A percentile compares a stretch with the other conserved stretches of the same genome.
These are phyloP conservation scores for Sisymbrium altissimum DNA, from an alignment of 345 rosid genomes.

Conservation along the genomic window DNA sequence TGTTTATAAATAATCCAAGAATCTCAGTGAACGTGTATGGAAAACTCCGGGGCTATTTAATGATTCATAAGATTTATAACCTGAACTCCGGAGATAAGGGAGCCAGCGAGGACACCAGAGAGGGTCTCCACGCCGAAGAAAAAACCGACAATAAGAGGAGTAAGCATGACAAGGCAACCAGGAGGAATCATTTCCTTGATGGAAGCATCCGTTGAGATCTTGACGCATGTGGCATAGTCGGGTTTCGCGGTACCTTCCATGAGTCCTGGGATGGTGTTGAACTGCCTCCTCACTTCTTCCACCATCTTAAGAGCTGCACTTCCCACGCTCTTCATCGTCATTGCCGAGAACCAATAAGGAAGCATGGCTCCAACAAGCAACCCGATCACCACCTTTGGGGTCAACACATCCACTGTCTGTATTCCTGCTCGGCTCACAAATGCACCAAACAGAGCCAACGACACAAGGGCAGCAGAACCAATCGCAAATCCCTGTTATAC, in stretches of 20 bases:
- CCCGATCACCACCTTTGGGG: slow-evolving; percentile 94
- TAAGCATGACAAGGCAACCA: slow-evolving; percentile 95
- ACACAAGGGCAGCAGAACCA: slow-evolving; percentile 40
- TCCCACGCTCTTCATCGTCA: slow-evolving; percentile 99
- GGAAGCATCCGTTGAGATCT: slow-evolving; percentile 96
- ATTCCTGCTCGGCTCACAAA: slow-evolving; percentile 87
- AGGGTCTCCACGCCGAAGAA: slow-evolving; percentile 90
- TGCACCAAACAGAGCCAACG: slow-evolving; percentile 90
- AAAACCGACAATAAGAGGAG: slow-evolving; percentile 83
- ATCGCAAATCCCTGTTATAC: slow-evolving; percentile 29
- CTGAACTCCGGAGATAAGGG: slow-evolving; percentile 97
- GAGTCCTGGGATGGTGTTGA: slow-evolving; percentile 93
- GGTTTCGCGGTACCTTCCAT: slow-evolving; percentile 91
- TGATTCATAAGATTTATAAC: slow-evolving; percentile 22
- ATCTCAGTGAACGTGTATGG: neutral
- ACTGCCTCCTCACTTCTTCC: slow-evolving; percentile 95
- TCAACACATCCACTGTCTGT: slow-evolving; percentile 76
- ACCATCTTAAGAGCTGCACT: slow-evolving; percentile 97
- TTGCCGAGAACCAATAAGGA: slow-evolving; percentile 98
- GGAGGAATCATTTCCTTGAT: slow-evolving; percentile 98
- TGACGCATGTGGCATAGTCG: slow-evolving; percentile 92
- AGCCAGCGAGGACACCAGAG: slow-evolving; percentile 85
- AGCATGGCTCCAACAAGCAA: slow-evolving; percentile 93
- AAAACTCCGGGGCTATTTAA: neutral
- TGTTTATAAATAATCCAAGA: slow-evolving; percentile 15